Percentiles rank a stretch among this genome's conserved stretches.
Evolutionary conservation across 2,329 filamentous ascomycete genomes (phyloP).

Genomic region (Colletotrichum magnum): DNA sequence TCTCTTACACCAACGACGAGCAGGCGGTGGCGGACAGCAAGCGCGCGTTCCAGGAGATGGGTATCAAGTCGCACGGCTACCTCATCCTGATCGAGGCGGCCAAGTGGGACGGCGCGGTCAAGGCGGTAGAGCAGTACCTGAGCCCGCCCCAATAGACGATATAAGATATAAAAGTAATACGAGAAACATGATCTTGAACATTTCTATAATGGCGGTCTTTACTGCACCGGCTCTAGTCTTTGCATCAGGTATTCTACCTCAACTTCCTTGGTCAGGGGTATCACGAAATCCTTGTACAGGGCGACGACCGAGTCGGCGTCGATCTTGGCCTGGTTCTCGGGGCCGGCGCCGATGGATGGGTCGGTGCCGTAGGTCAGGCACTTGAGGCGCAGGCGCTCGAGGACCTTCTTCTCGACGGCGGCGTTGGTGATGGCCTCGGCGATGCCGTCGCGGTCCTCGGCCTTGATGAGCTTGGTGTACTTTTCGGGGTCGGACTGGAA

Average conservation of each 20-base stretch:
- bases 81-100: conserved; percentile 87
- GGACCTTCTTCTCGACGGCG: conserved; percentile 89
- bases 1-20: conserved; percentile 84
- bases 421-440: conserved; percentile 91
- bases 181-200: conserved; percentile 20
- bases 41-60: conserved; percentile 93
- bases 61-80: conserved; percentile 86
- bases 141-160: conserved; percentile 57
- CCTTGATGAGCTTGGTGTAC: conserved; percentile 87
- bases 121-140: conserved; percentile 82
- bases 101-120: conserved; percentile 82
- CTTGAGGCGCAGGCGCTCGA: conserved; percentile 89
- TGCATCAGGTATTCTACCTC: conserved; percentile 99
- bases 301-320: conserved; percentile 90
- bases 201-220: conserved; percentile 15
- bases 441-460: conserved; percentile 83
- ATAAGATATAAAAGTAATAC: conserved; percentile 38
- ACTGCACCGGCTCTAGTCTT: conserved; percentile 69
- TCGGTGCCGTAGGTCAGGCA: conserved; percentile 94
- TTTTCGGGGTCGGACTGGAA: conserved; percentile 86
- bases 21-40: conserved; percentile 91
- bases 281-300: conserved; percentile 94
- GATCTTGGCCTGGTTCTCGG: conserved; percentile 80
- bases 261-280: conserved; percentile 97
- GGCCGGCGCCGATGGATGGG: conserved; percentile 73